Percentiles rank a stretch among this genome's conserved stretches.
phyloP scores from a whole-genome alignment of 2,329 filamentous ascomycete species.

The Aspergillaceae sp. region DNA sequence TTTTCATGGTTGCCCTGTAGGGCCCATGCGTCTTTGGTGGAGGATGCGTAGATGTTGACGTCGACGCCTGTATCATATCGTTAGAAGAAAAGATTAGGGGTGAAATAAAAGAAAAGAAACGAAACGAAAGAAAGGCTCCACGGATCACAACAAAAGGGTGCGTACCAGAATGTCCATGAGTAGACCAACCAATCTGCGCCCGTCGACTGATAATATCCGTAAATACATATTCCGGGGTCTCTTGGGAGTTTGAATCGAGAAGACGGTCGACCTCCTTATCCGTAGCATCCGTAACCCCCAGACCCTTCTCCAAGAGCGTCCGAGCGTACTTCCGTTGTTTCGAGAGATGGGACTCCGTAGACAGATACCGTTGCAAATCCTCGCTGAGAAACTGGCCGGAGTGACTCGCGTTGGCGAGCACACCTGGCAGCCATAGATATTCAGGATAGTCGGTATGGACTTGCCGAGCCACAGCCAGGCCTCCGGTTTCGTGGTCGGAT shows the following conservation, averaged over 20 bases:
- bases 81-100: conserved; percentile 3
- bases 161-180: conserved; percentile 70
- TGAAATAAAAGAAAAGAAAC: not conserved
- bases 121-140: conserved; percentile 2
- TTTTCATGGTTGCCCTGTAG: conserved; percentile 89
- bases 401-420: conserved; percentile 70
- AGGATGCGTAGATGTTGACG: conserved; percentile 90
- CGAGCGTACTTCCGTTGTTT: conserved; percentile 56
- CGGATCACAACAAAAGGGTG: no score
- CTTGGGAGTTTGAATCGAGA: conserved; percentile 47
- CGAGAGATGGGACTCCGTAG: conserved; percentile 34
- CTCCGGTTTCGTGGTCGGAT: conserved; percentile 94
- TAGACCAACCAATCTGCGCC: conserved; percentile 86
- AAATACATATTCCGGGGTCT: conserved; percentile 54
- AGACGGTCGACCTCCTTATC: conserved; percentile 62
- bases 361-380: conserved; percentile 55
- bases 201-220: conserved; percentile 80
- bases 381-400: conserved; percentile 61
- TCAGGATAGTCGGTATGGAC: conserved; percentile 54
- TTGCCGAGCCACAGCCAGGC: conserved; percentile 71
- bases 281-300: conserved; percentile 68
- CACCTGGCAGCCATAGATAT: conserved; percentile 72
- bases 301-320: conserved; percentile 56
- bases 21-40: conserved; percentile 51
- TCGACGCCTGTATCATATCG: conserved; percentile 57